Evolutionary conservation across 306 rosid genomes (phyloP).

Genomic region (Acacia crassicarpa): DNA sequence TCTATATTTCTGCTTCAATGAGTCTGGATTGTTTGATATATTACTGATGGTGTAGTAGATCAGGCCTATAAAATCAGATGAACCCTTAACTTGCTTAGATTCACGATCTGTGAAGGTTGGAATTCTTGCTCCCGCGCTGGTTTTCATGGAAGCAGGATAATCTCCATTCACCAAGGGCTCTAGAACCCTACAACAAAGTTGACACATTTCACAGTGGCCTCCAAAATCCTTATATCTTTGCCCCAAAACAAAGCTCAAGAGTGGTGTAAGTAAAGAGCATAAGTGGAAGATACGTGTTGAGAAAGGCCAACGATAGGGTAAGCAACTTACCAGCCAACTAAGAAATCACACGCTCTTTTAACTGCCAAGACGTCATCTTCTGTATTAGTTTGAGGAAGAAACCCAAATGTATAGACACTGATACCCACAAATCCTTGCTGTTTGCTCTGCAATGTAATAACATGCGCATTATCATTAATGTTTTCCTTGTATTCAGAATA

Average conservation of each 20-base stretch:
- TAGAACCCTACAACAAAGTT: constrained; percentile 49
- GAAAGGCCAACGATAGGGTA: neutral
- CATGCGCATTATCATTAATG: neutral
- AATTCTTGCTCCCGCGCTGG: constrained; percentile 52
- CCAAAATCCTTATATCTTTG: neutral
- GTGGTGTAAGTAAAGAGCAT: neutral
- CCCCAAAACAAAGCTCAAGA: neutral
- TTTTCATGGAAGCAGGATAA: constrained; percentile 63
- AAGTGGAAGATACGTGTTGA: neutral
- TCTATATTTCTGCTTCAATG: constrained; percentile 35
- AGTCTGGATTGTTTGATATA: constrained; percentile 40
- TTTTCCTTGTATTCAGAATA: neutral
- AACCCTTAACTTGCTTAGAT: constrained; percentile 57
- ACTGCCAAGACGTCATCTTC: constrained; percentile 46
- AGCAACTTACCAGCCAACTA: constrained; percentile 52
- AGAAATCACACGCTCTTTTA: constrained; percentile 44
- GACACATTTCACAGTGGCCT: neutral
- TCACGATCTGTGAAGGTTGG: constrained; percentile 53
- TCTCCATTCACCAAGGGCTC: constrained; percentile 72
- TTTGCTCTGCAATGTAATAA: constrained; percentile 39
- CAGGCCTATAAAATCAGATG: constrained; percentile 66
- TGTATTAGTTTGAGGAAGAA: constrained; percentile 46
- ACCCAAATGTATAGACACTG: constrained; percentile 35
- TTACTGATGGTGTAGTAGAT: constrained; percentile 35
- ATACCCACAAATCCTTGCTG: constrained; percentile 67